Evolutionary conservation across 192 early-diverging fungal species (phyloP), one percentile per base, ranked within the genome.

Genomic region (Helicostylum pulchrum): DNA sequence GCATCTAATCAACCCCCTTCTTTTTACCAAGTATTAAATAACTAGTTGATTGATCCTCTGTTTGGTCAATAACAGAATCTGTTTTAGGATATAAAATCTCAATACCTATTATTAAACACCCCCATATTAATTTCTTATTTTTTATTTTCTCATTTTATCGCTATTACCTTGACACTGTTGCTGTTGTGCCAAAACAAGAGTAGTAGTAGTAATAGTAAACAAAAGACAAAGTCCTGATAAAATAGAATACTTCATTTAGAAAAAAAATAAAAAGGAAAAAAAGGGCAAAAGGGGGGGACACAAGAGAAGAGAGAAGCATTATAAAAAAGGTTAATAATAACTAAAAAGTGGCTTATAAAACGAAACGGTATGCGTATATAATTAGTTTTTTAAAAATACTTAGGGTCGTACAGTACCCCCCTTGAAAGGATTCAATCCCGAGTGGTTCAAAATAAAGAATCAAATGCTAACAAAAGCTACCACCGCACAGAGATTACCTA

Each of bases 11-110:
- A 52, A 52, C 26, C 50, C 26, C 50, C 15, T 26, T 49, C 12
- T 49, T 19, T n/a, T 62, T 62, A 62, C 61, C 61, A 36, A 62
- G 31, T 19, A 62, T 62, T 36, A 62, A 48, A 34, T 62, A 62
- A 4, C 31, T 56, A 20, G 47, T 51, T 20, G 47, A 32, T 26
- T 62, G 46, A 14, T 62, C 31, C 49, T 62, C 60, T 32, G 45
- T 50, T 31, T 30, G 61, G 14, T 62, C 32, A 34, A 62, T 50
- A 15, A 51, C 34, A 10, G 61, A 19, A 51, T 34, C 47, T 17
- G 61, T 48, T 26, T 36, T 62, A 50, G 61, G 61, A 47, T 62
- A 62, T 48, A 62, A 50, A 14, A 62, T 50, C 36, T 62, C 48
- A 15, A 62, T 12, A 21, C 61, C 61, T 62, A 62, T 34, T 56